A percentile compares a stretch with the other conserved stretches of the same genome.
Conservation (phyloP, 768 basidiomycete species). For the Leccinum disarticulatum region DNA sequence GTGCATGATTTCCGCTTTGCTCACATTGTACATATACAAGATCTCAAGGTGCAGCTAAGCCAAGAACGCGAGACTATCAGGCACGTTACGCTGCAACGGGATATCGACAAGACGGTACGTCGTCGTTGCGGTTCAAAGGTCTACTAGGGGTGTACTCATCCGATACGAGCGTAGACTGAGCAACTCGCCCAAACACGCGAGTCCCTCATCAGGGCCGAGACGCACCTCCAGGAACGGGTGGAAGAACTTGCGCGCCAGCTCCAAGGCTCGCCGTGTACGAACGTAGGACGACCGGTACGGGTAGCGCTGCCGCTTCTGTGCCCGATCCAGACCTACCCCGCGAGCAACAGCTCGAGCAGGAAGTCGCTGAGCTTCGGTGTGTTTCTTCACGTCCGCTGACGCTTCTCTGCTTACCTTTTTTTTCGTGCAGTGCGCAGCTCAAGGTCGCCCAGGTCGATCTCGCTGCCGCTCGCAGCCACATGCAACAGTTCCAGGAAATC, state of each 20-base stretch:
- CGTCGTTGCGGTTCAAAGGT: neutral
- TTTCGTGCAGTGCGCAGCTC: slow-evolving; percentile 55
- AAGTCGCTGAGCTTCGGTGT: slow-evolving; percentile 83
- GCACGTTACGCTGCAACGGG: slow-evolving; percentile 76
- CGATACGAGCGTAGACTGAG: slow-evolving; percentile 42
- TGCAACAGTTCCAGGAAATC: slow-evolving; percentile 85
- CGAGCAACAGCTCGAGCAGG: slow-evolving; percentile 80
- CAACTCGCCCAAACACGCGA: slow-evolving; percentile 72
- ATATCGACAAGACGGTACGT: slow-evolving; percentile 74
- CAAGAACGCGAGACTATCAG: slow-evolving; percentile 75
- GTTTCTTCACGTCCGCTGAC: slow-evolving; percentile 13
- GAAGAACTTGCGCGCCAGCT: slow-evolving; percentile 51
- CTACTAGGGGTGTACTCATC: slow-evolving; percentile 11
- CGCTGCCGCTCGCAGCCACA: slow-evolving; percentile 64
- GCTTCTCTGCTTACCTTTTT: neutral
- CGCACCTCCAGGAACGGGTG: slow-evolving; percentile 68
- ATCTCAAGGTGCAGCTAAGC: slow-evolving; percentile 63
- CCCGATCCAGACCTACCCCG: slow-evolving; percentile 50
- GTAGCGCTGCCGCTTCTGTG: slow-evolving; percentile 33
- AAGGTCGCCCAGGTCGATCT: slow-evolving; percentile 81
- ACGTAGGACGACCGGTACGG: slow-evolving; percentile 45
- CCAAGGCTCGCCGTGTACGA: slow-evolving; percentile 82
- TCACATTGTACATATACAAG: slow-evolving; percentile 51
- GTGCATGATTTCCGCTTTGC: neutral
- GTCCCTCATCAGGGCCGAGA: slow-evolving; percentile 66